A percentile compares a stretch with the other conserved stretches of the same genome.
Evolutionary conservation across 1,139 yeast genomes (phyloP).

Genomic region (Pichiaceae sp.): DNA sequence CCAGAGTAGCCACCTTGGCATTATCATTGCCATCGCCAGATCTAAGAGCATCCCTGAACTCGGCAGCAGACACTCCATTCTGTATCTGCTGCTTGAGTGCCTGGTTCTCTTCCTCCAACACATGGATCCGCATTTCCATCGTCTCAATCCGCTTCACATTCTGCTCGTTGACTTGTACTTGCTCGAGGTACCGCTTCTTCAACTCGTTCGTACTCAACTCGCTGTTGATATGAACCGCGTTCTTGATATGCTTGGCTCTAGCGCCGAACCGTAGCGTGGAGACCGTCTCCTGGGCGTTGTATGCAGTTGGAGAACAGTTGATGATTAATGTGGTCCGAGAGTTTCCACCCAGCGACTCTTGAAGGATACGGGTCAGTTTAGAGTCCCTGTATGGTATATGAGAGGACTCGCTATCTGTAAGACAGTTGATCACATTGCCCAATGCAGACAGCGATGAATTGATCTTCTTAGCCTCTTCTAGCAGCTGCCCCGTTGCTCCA

Average conservation of each 20-base stretch:
- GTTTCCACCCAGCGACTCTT: conserved; percentile 84
- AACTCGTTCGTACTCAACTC: conserved; percentile 40
- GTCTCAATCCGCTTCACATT: conserved; percentile 22
- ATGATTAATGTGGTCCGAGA: conserved; percentile 73
- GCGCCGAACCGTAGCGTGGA: conserved; percentile 77
- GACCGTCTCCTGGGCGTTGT: conserved; percentile 60
- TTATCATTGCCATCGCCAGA: conserved; percentile 27
- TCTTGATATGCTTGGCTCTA: conserved; percentile 66
- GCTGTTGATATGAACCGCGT: conserved; percentile 59
- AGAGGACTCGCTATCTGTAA: conserved; percentile 59
- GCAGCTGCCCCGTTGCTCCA: conserved; percentile 66
- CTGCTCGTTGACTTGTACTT: conserved; percentile 40
- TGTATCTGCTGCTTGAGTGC: background rate
- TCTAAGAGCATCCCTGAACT: conserved; percentile 22
- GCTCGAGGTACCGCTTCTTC: conserved; percentile 15
- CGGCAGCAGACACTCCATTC: conserved; percentile 13
- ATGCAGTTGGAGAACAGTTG: conserved; percentile 64
- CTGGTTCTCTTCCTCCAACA: conserved; percentile 9
- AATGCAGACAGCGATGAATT: conserved; percentile 70
- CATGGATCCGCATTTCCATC: conserved; percentile 9
- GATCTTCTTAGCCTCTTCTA: conserved; percentile 81
- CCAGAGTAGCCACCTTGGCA: conserved; percentile 27
- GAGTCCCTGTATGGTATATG: conserved; percentile 82
- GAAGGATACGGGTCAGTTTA: conserved; percentile 71
- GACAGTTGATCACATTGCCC: conserved; percentile 74